phyloP scores from a whole-genome alignment of 1,284 basidiomycete species.

The Papiliotrema terrestris region DNA sequence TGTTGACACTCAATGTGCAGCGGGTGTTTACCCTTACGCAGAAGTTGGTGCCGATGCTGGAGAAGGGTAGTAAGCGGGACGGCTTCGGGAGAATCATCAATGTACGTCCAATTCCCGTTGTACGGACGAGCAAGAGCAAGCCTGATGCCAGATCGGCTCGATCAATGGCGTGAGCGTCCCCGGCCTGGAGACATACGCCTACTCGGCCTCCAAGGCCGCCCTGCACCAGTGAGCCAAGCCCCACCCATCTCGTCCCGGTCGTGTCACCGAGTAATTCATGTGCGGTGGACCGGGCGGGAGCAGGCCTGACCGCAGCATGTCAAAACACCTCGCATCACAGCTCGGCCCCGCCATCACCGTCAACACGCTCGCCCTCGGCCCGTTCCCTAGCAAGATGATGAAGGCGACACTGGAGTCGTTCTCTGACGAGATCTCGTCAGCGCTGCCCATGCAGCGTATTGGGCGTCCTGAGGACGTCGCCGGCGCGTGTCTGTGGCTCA shows the following conservation, averaged over 20 bases:
- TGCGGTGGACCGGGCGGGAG: neutral
- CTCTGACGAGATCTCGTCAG: slow-evolving; percentile 53
- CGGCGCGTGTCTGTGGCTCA: slow-evolving; percentile 60
- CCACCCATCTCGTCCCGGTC: neutral
- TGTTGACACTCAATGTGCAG: slow-evolving; percentile 65
- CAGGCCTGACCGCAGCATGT: slow-evolving; percentile 51
- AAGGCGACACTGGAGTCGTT: slow-evolving; percentile 55
- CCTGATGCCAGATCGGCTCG: slow-evolving; percentile 58
- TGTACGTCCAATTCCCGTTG: slow-evolving; percentile 51
- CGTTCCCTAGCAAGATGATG: slow-evolving; percentile 56
- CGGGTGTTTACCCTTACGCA: slow-evolving; percentile 69
- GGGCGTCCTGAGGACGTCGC: slow-evolving; percentile 63
- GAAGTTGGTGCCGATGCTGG: slow-evolving; percentile 61
- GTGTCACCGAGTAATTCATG: neutral
- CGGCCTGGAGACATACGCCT: slow-evolving; percentile 64
- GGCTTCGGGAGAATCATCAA: slow-evolving; percentile 60
- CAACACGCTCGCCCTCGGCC: slow-evolving; percentile 66
- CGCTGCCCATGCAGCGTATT: slow-evolving; percentile 58
- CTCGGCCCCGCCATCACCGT: slow-evolving; percentile 64
- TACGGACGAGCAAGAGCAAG: too few species aligned
- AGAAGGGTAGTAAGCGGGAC: slow-evolving; percentile 54
- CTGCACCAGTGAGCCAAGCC: slow-evolving; percentile 41
- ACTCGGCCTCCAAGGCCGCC: slow-evolving; percentile 61
- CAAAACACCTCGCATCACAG: slow-evolving; percentile 59
- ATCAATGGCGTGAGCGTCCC: slow-evolving; percentile 60